Base-by-base conservation (phyloP, 441 rosid genomes). In the Croton setiger region DNA sequence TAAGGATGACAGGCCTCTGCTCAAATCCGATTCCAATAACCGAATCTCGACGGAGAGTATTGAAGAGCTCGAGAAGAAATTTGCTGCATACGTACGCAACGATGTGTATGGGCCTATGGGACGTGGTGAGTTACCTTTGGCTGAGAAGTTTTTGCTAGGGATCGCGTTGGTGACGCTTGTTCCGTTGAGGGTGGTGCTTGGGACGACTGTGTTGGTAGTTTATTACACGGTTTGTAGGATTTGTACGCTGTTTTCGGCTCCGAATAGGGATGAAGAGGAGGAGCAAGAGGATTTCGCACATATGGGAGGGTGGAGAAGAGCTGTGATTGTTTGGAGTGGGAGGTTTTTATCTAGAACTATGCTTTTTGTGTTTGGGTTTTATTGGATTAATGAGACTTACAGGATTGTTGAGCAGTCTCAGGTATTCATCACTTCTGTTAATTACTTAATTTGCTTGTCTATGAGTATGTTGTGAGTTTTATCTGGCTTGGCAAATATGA, bases 231-330 rank as follows among this genome's bases (percentile, higher is more conserved):
- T 95, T 45, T 92, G 98, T 72, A 84, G 87, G 82, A 49, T 87
- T 18, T 95, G 96, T 59, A 95, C 98, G 70, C 72, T 87, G 7
- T 89, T 89, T 63, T 88, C 82, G 43, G 78, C 83, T 48, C 97
- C 97, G 48, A 85, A 87, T 71, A 84, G 89, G 67, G 90, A 77
- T 35, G 83, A 71, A 60, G 90, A 63, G 61, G 97, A 84, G 74
- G 90, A 79, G 74, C 96, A 89, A 86, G 98, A 92, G 84, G 93
- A 88, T 78, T 95, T 88, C 69, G 99, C 97, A 27, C 97, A 95
- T 69, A 68, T 95, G 95, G 85, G 83, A 37, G 98, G 99, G 61
- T 95, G 99, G 99, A 82, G 93, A 79, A 67, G 99, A 71, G 75
- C 75, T 53, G 92, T 89, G 60, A 84, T 90, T 58, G 84, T 95